These are phyloP conservation scores for Scheffersomyces quercinus DNA, from an alignment of 1,139 yeast species.

Conservation along the genomic window DNA sequence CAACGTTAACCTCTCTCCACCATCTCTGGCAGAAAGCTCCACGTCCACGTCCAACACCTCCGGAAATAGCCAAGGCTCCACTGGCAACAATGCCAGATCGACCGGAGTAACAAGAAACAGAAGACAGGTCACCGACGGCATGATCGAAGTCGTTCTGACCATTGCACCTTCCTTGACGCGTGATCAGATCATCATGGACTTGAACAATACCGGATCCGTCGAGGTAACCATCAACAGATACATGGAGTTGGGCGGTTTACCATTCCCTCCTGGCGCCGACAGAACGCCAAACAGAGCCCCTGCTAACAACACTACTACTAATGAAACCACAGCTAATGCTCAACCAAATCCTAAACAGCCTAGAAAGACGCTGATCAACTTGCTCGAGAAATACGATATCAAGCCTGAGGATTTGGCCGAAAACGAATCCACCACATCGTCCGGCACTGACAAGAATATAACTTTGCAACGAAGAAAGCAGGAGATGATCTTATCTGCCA, in stretches of 20 bases:
- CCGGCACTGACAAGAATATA: constrained; percentile 3
- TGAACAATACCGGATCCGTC: constrained; percentile 73
- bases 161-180: constrained; percentile 73
- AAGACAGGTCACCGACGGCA: constrained; percentile 69
- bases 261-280: constrained; percentile 56
- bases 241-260: constrained; percentile 63
- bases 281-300: constrained; percentile 2
- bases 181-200: constrained; percentile 68
- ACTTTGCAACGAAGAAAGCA: constrained; percentile 28
- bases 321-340: constrained; percentile 1
- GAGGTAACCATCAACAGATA: constrained; percentile 75
- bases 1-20: constrained; percentile 5
- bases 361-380: constrained; percentile 17
- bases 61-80: constrained; percentile 2
- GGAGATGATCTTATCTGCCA: constrained; percentile 46
- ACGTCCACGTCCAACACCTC: constrained; percentile 11
- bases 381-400: constrained; percentile 38
- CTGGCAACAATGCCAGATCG: constrained; percentile 13
- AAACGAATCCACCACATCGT: constrained; percentile 8
- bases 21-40: constrained; percentile 10
- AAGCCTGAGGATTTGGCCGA: constrained; percentile 18
- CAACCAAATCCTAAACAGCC: constrained; percentile 1
- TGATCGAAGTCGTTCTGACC: constrained; percentile 85
- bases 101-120: constrained; percentile 27
- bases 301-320: constrained; percentile 1